Percentiles rank a stretch among this genome's conserved stretches.
phyloP scores from a whole-genome alignment of 1,139 yeast species.

The Lodderomyces beijingensis region DNA sequence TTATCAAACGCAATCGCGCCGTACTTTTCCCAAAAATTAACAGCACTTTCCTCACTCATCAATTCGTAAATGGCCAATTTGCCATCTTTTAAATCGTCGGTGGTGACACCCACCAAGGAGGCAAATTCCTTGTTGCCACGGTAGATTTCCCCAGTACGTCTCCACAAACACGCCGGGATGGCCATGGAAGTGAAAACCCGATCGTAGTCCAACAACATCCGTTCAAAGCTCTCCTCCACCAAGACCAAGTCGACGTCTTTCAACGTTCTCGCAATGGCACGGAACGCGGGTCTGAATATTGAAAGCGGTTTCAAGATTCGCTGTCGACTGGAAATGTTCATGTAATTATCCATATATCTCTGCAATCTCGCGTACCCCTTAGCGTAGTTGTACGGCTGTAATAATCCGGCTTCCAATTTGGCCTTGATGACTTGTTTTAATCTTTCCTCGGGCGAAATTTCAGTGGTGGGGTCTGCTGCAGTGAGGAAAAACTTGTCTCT shows the following conservation, averaged over 20 bases:
- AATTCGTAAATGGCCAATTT: conserved; percentile 88
- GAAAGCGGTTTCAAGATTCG: conserved; percentile 85
- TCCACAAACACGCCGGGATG: conserved; percentile 95
- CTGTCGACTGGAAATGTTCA: conserved; percentile 81
- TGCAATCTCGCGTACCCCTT: conserved; percentile 90
- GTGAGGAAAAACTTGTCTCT: conserved; percentile 91
- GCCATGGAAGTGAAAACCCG: conserved; percentile 97
- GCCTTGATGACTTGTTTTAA: conserved; percentile 94
- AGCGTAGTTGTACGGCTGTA: conserved; percentile 92
- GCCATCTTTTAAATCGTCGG: conserved; percentile 91
- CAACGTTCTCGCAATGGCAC: conserved; percentile 87
- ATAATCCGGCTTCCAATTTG: conserved; percentile 86
- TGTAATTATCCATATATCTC: conserved; percentile 87
- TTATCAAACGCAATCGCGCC: conserved; percentile 96
- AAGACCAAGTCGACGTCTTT: conserved; percentile 88
- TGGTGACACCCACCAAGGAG: conserved; percentile 84
- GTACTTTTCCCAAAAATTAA: conserved; percentile 97
- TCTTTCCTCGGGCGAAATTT: conserved; percentile 90
- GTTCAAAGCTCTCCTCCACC: conserved; percentile 91
- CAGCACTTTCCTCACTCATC: conserved; percentile 96
- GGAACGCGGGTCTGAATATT: conserved; percentile 86
- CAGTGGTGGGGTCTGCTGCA: conserved; percentile 96
- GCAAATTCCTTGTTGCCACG: conserved; percentile 97
- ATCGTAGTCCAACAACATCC: conserved; percentile 90
- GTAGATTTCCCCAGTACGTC: conserved; percentile 95